Evolutionary conservation across 805 yeast species (phyloP).

Genomic region (Starmera pachycereana): DNA sequence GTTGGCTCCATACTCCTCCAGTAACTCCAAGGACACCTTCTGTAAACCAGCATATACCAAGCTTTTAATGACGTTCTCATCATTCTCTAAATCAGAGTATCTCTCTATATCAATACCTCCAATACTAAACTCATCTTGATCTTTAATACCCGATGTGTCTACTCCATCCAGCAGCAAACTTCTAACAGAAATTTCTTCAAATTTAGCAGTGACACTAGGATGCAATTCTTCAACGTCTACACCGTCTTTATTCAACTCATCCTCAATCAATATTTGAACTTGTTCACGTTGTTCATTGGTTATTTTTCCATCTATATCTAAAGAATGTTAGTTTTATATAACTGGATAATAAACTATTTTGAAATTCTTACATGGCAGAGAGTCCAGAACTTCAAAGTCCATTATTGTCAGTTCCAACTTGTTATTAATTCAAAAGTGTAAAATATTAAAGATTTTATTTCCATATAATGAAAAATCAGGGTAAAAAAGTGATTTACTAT

Average conservation of each 20-base stretch:
- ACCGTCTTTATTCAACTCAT: constrained; percentile 5
- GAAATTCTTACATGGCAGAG: constrained; percentile 29
- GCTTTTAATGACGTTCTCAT: constrained; percentile 15
- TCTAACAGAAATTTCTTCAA: constrained; percentile 4
- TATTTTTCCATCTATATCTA: constrained; percentile 26
- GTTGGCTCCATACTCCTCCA: constrained; percentile 23
- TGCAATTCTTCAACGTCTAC: constrained; percentile 10
- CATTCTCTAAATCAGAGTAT: constrained; percentile 20
- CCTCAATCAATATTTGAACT: constrained; percentile 25
- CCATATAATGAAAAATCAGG: too few relatives aligned
- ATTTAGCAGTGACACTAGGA: constrained; percentile 3
- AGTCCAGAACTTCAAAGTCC: constrained; percentile 17
- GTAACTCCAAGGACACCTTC: constrained; percentile 26
- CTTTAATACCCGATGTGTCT: constrained; percentile 5
- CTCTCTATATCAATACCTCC: constrained; percentile 25
- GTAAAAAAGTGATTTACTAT: too few relatives aligned
- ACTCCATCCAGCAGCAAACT: constrained; percentile 1
- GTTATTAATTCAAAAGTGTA: too few relatives aligned
- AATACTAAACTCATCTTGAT: constrained; percentile 14
- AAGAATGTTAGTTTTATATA: too few relatives aligned
- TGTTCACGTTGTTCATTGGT: constrained; percentile 25
- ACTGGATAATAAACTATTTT: too few relatives aligned
- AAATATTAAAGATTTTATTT: too few relatives aligned
- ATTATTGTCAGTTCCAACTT: neutral
- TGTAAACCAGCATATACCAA: constrained; percentile 22